These are phyloP conservation scores for Heterobasidion irregulare DNA, from an alignment of 1,284 basidiomycete genomes.

Conservation along the genomic window DNA sequence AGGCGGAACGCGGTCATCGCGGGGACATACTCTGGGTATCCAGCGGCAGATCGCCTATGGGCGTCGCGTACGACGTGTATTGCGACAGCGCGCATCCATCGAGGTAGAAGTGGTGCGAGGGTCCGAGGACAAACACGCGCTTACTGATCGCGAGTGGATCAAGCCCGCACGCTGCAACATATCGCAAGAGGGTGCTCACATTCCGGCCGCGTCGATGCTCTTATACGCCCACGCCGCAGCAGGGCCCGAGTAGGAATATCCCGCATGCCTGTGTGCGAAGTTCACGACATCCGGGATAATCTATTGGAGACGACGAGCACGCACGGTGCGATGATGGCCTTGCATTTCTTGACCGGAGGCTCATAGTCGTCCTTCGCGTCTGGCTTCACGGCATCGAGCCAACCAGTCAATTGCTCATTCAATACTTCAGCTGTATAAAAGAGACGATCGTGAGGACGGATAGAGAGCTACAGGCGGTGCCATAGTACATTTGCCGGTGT, in stretches of 20 bases:
- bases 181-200: conserved; percentile 43
- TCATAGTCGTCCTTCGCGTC: conserved; percentile 34
- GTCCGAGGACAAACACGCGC: conserved; percentile 91
- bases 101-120: conserved; percentile 90
- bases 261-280: conserved; percentile 70
- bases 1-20: background rate
- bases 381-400: conserved; percentile 56
- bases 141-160: conserved; percentile 42
- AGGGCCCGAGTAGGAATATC: conserved; percentile 91
- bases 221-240: conserved; percentile 96
- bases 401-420: conserved; percentile 50
- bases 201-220: conserved; percentile 71
- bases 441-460: conserved; percentile 1
- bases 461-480: background rate
- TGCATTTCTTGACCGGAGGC: conserved; percentile 70
- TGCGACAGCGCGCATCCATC: conserved; percentile 80
- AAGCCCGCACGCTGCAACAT: conserved; percentile 7
- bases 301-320: conserved; percentile 19
- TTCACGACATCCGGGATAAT: background rate
- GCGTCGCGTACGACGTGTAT: conserved; percentile 77
- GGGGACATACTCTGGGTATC: conserved; percentile 59
- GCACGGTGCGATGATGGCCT: conserved; percentile 95
- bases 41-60: conserved; percentile 76
- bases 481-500: conserved; percentile 59
- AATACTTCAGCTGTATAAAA: conserved; percentile 42